Conservation (phyloP, 805 yeast genomes). For the Yamadazyma ubonensis region DNA sequence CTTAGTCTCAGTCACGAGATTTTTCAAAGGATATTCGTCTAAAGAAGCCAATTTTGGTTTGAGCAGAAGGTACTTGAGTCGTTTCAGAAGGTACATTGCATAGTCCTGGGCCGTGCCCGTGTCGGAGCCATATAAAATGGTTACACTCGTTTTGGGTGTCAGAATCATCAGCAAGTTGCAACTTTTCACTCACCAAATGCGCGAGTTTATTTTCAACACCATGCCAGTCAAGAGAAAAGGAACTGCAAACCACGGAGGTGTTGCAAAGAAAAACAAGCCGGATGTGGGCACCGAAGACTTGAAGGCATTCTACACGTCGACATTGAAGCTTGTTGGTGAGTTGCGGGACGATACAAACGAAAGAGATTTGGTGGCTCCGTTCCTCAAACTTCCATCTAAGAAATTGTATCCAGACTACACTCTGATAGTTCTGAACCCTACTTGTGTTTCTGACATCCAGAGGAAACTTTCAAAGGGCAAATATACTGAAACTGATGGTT, state of each 20-base stretch:
- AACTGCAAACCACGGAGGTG: slow-evolving; percentile 18
- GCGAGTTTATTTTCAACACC: neutral
- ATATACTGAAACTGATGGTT: slow-evolving; percentile 37
- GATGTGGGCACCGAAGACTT: slow-evolving; percentile 22
- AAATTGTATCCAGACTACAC: slow-evolving; percentile 42
- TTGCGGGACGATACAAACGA: slow-evolving; percentile 31
- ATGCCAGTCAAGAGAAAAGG: slow-evolving; percentile 28
- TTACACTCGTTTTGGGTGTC: slow-evolving; percentile 28
- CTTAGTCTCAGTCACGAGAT: slow-evolving; percentile 47
- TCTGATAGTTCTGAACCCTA: slow-evolving; percentile 32
- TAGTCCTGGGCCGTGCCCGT: slow-evolving; percentile 89
- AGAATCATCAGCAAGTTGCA: neutral
- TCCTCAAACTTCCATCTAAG: slow-evolving; percentile 35
- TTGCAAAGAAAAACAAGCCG: slow-evolving; percentile 9
- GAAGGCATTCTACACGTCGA: slow-evolving; percentile 28
- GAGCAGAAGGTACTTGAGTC: slow-evolving; percentile 54
- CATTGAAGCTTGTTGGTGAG: slow-evolving; percentile 30
- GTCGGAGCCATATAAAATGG: slow-evolving; percentile 84
- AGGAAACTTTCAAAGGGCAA: slow-evolving; percentile 42
- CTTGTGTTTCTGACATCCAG: slow-evolving; percentile 33
- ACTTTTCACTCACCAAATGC: neutral
- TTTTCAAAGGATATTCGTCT: slow-evolving; percentile 59
- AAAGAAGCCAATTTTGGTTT: slow-evolving; percentile 49
- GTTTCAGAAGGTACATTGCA: slow-evolving; percentile 61
- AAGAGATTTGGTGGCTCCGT: slow-evolving; percentile 26